A percentile compares a stretch with the other conserved stretches of the same genome.
Conservation (phyloP, 768 basidiomycete species). For the Tulasnella sp. region DNA sequence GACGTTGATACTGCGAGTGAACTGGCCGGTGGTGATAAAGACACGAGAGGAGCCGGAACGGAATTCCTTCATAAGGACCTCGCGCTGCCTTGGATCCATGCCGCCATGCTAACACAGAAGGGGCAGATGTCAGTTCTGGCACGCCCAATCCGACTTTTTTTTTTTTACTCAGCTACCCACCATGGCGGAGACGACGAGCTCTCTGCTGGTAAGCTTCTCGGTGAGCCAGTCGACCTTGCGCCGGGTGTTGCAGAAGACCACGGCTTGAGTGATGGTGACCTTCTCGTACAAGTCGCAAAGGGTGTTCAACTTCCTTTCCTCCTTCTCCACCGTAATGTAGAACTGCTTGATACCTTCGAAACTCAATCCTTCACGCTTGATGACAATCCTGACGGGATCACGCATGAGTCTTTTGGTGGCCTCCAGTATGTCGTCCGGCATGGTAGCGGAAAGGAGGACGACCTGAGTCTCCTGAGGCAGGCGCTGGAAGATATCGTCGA, state of each 20-base stretch:
- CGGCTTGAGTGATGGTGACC: conserved; percentile 97
- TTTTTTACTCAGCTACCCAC: conserved; percentile 50
- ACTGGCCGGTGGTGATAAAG: conserved; percentile 96
- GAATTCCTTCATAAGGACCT: conserved; percentile 99
- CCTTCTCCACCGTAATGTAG: conserved; percentile 99
- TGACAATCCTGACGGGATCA: conserved; percentile 91
- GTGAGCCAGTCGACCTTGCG: conserved; percentile 99
- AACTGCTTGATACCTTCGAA: conserved; percentile 99
- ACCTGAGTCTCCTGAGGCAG: conserved; percentile 96
- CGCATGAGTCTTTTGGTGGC: conserved; percentile 99
- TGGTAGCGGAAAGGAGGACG: conserved; percentile 91
- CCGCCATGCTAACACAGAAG: conserved; percentile 71
- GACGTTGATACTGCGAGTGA: conserved; percentile 97
- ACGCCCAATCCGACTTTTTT: neutral
- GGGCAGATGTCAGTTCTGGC: conserved; percentile 14
- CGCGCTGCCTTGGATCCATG: conserved; percentile 97
- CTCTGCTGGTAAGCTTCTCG: conserved; percentile 92
- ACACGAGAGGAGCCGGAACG: conserved; percentile 97
- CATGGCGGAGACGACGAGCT: conserved; percentile 98
- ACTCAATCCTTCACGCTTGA: conserved; percentile 97
- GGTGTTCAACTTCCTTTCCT: conserved; percentile 99
- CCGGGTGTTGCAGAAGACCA: conserved; percentile 99
- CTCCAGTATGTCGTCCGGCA: conserved; percentile 95
- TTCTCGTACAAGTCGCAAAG: conserved; percentile 98
- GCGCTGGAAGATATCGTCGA: conserved; percentile 98